Evolutionary conservation across 306 rosid genomes (phyloP).

Genomic region (Medicago truncatula): DNA sequence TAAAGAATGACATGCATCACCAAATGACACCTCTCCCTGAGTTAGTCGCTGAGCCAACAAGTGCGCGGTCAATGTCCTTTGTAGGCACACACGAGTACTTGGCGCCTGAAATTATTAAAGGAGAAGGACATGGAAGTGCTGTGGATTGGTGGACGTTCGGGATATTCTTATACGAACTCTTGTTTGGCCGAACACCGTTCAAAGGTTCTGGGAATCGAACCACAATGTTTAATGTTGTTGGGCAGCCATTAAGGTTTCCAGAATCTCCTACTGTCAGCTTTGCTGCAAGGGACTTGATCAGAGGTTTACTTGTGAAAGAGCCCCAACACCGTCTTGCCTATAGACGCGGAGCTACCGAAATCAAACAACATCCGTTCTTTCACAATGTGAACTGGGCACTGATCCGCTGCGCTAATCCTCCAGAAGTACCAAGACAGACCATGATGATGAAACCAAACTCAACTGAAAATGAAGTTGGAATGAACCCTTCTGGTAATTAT

Average conservation of each 20-base stretch:
- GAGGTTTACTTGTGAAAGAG: constrained; percentile 96
- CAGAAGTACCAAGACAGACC: constrained; percentile 72
- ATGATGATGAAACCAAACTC: constrained; percentile 36
- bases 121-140: constrained; percentile 99
- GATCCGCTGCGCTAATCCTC: constrained; percentile 89
- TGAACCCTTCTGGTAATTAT: constrained; percentile 88
- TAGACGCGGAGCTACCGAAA: constrained; percentile 91
- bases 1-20: constrained; percentile 65
- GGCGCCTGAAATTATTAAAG: constrained; percentile 94
- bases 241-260: constrained; percentile 93
- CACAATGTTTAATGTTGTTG: constrained; percentile 90
- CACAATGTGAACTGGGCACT: constrained; percentile 97
- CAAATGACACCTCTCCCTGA: constrained; percentile 88
- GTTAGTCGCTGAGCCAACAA: constrained; percentile 89
- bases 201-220: constrained; percentile 86
- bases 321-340: constrained; percentile 98
- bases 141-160: constrained; percentile 99
- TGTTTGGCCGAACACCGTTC: constrained; percentile 93
- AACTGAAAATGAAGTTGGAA: constrained; percentile 58
- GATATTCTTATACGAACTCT: constrained; percentile 90
- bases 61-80: constrained; percentile 95
- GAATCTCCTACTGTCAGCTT: constrained; percentile 91
- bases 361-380: constrained; percentile 94
- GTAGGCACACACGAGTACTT: constrained; percentile 98
- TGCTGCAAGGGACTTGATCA: constrained; percentile 93